These are phyloP conservation scores for Ascochyta clinopodiicola DNA, from an alignment of 2,329 filamentous ascomycete genomes.

Conservation along the genomic window DNA sequence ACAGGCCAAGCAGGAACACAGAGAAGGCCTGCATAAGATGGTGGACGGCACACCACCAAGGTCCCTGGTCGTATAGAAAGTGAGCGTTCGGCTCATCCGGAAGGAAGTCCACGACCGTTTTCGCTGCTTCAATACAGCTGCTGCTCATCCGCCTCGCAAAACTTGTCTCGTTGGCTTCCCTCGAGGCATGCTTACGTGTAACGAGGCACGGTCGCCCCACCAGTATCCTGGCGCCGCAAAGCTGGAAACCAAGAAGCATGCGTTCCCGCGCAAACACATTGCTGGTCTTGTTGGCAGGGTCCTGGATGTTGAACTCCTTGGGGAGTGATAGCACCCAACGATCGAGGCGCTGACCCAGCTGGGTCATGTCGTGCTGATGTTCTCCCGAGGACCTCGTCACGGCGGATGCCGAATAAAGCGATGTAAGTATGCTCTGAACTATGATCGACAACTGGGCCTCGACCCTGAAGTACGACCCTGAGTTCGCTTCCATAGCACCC, in stretches of 20 bases:
- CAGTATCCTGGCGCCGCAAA: conserved; percentile 50
- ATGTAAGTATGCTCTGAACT: conserved; percentile 42
- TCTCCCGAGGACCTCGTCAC: conserved; percentile 41
- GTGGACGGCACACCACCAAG: conserved; percentile 53
- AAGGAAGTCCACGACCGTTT: conserved; percentile 42
- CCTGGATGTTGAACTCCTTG: conserved; percentile 37
- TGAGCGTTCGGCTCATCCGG: conserved; percentile 41
- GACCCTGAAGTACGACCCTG: conserved; percentile 37
- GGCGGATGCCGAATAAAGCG: conserved; percentile 47
- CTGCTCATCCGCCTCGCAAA: conserved; percentile 43
- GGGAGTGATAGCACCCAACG: conserved; percentile 44
- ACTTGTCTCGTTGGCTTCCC: conserved; percentile 24
- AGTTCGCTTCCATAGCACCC: conserved; percentile 18
- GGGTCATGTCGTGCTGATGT: conserved; percentile 43
- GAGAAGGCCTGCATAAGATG: conserved; percentile 51
- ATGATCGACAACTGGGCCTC: conserved; percentile 41
- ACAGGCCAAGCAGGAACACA: conserved; percentile 49
- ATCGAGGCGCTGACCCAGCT: conserved; percentile 42
- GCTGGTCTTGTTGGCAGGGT: neutral
- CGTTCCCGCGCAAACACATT: conserved; percentile 32
- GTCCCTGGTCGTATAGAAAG: conserved; percentile 42
- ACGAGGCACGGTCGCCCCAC: conserved; percentile 49
- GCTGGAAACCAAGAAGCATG: conserved; percentile 42
- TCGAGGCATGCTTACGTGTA: conserved; percentile 28
- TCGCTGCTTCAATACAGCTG: conserved; percentile 49